Evolutionary conservation across 2,329 filamentous ascomycete genomes (phyloP).

Genomic region (Beauveria sp.): DNA sequence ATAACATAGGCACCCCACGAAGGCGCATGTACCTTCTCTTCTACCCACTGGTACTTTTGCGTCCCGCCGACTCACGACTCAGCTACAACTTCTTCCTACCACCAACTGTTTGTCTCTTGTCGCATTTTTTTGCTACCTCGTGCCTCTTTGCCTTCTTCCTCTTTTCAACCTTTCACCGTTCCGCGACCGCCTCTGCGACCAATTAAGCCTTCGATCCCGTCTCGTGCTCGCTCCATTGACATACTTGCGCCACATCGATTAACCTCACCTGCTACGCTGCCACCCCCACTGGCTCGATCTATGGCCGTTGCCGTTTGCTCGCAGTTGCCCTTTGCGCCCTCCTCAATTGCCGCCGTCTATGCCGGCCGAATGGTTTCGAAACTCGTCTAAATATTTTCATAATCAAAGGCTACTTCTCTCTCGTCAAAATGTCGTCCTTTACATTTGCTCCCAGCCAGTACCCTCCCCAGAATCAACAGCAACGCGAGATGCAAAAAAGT

Average conservation of each 20-base stretch:
- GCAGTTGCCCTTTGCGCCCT: neutral
- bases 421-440: slow-evolving; percentile 68
- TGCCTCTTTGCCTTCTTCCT: neutral
- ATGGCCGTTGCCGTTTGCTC: slow-evolving; percentile 6
- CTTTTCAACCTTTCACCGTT: neutral
- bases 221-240: neutral
- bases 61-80: slow-evolving; percentile 8
- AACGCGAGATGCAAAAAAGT: slow-evolving; percentile 35
- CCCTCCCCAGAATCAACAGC: slow-evolving; percentile 36
- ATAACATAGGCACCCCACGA: neutral
- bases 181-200: neutral
- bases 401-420: slow-evolving; percentile 55
- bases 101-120: slow-evolving; percentile 1
- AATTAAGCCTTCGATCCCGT: neutral
- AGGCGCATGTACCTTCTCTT: neutral
- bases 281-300: slow-evolving; percentile 7
- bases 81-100: slow-evolving; percentile 5
- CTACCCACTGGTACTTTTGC: slow-evolving; percentile 6
- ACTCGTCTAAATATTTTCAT: slow-evolving; percentile 30
- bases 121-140: neutral
- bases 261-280: neutral
- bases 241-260: neutral
- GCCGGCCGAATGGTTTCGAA: neutral
- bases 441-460: slow-evolving; percentile 58
- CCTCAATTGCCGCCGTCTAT: neutral